These are phyloP conservation scores for Sequoiadendron giganteum DNA, from an alignment of 75 land plant genomes.

Conservation along the genomic window DNA sequence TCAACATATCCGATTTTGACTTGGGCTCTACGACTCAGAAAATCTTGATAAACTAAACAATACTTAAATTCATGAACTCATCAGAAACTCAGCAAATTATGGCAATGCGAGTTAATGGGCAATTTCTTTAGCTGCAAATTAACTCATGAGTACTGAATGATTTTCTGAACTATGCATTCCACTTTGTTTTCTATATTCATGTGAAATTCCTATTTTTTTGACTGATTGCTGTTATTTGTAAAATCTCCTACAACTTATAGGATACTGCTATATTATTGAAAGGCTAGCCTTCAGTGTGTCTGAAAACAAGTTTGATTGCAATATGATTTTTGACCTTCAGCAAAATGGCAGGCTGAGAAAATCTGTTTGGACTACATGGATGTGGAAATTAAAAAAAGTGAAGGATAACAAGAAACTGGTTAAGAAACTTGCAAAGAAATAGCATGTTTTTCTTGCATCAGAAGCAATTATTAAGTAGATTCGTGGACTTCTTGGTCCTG, in stretches of 20 bases:
- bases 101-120: no score
- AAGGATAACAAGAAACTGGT: conserved; percentile 70
- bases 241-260: not conserved
- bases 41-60: no score
- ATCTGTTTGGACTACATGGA: conserved; percentile 65
- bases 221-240: not conserved
- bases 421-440: conserved; percentile 60
- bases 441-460: conserved; percentile 63
- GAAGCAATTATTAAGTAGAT: conserved; percentile 69
- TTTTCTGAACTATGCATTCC: no score
- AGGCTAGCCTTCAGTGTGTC: not conserved
- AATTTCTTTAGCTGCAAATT: no score
- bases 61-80: no score
- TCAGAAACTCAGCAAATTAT: no score
- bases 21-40: no score
- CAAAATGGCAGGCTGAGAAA: conserved; percentile 43
- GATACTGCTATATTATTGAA: not conserved
- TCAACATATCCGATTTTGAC: no score
- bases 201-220: not conserved
- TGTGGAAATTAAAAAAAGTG: conserved; percentile 64
- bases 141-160: no score
- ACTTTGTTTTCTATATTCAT: not conserved
- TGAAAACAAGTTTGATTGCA: not conserved
- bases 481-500: conserved; percentile 67
- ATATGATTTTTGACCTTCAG: not conserved